A percentile compares a stretch with the other conserved stretches of the same genome.
phyloP scores from a whole-genome alignment of 2,329 filamentous ascomycete species.

The Talaromyces funiculosus region DNA sequence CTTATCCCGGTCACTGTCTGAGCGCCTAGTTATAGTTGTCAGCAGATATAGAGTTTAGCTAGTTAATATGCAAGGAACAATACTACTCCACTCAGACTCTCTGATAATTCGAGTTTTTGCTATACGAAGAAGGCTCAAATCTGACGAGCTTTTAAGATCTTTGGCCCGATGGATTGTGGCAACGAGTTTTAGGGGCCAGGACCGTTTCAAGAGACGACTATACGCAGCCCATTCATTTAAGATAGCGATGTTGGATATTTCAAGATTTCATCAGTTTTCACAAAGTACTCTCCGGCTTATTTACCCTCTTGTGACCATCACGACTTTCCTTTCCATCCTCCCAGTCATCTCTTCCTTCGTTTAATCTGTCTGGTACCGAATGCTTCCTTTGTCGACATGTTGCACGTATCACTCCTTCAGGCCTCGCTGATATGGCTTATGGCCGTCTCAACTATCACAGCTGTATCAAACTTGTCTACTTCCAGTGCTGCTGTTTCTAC shows the following conservation, averaged over 20 bases:
- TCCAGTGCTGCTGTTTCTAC: background rate
- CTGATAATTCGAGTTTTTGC: background rate
- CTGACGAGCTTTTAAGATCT: no score
- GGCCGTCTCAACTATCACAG: background rate
- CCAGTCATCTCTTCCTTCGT: background rate
- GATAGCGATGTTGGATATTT: background rate
- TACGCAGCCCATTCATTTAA: background rate
- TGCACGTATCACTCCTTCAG: background rate
- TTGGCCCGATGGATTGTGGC: background rate
- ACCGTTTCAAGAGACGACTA: background rate
- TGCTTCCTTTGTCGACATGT: background rate
- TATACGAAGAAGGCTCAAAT: background rate
- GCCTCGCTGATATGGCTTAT: background rate
- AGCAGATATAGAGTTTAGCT: background rate
- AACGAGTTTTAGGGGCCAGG: background rate
- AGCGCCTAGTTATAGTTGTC: background rate
- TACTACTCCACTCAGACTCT: background rate
- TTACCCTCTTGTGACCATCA: background rate
- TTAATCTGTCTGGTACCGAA: background rate
- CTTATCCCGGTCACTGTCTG: background rate
- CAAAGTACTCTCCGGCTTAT: background rate
- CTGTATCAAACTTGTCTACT: background rate
- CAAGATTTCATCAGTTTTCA: no score
- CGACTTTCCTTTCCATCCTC: background rate
- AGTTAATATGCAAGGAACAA: background rate